These are phyloP conservation scores for Tothia fuscella DNA, from an alignment of 2,329 filamentous ascomycete genomes.

Conservation along the genomic window DNA sequence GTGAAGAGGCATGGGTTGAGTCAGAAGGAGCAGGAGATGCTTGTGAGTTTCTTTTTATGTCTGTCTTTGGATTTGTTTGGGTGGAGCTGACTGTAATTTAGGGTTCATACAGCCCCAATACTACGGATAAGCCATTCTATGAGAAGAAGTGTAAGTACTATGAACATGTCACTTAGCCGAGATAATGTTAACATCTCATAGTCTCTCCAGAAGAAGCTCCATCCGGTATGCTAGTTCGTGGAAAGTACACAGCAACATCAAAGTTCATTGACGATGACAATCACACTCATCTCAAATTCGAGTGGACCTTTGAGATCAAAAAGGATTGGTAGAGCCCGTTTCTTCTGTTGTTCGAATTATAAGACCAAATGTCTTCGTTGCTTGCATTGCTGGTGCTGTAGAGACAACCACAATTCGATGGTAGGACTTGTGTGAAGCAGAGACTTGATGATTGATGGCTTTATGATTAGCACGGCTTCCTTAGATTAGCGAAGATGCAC, in stretches of 20 bases:
- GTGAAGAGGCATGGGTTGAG: conserved; percentile 82
- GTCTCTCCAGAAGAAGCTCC: conserved; percentile 86
- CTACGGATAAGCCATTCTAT: conserved; percentile 72
- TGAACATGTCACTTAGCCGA: conserved; percentile 37
- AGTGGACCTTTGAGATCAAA: conserved; percentile 92
- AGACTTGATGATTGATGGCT: too few species aligned
- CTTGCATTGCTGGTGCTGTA: too few species aligned
- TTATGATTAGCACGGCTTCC: too few species aligned
- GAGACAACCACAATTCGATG: too few species aligned
- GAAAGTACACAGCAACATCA: conserved; percentile 79
- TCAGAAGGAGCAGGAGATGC: conserved; percentile 96
- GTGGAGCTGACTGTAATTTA: conserved; percentile 25
- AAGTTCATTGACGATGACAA: conserved; percentile 95
- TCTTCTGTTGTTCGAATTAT: not conserved
- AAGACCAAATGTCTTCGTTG: not conserved
- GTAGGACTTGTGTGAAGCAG: too few species aligned
- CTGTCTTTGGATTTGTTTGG: not conserved
- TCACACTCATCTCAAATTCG: conserved; percentile 77
- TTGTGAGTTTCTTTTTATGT: conserved; percentile 47
- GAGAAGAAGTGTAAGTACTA: conserved; percentile 92
- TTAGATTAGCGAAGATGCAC: too few species aligned
- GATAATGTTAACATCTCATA: conserved; percentile 3
- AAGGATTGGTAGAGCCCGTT: conserved; percentile 68
- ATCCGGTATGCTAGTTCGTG: conserved; percentile 77
- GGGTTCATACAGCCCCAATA: conserved; percentile 91